Evolutionary conservation across 768 basidiomycete genomes (phyloP).

Genomic region (Tylopilus intermedius): DNA sequence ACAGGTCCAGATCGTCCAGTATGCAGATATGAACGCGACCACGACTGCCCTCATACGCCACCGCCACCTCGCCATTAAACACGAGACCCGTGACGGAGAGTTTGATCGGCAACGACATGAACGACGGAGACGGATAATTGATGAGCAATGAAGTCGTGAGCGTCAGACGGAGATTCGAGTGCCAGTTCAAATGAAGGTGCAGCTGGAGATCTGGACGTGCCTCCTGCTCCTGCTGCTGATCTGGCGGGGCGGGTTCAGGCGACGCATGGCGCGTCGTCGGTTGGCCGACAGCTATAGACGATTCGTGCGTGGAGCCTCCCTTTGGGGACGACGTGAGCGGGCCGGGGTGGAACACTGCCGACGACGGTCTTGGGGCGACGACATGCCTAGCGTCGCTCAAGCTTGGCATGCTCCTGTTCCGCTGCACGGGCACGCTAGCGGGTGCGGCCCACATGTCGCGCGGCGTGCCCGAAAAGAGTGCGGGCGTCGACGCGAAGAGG

Average conservation of each 20-base stretch:
- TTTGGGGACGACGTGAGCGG: slow-evolving; percentile 24
- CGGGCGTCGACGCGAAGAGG: slow-evolving; percentile 52
- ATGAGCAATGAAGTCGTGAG: slow-evolving; percentile 90
- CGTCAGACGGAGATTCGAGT: slow-evolving; percentile 82
- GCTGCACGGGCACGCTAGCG: slow-evolving; percentile 17
- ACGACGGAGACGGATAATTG: slow-evolving; percentile 93
- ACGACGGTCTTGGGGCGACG: slow-evolving; percentile 23
- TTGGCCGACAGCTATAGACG: slow-evolving; percentile 16
- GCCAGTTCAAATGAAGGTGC: slow-evolving; percentile 81
- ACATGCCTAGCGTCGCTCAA: slow-evolving; percentile 34
- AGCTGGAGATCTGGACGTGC: slow-evolving; percentile 70
- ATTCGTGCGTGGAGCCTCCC: slow-evolving; percentile 11
- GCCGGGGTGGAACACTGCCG: slow-evolving; percentile 23
- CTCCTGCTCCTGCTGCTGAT: slow-evolving; percentile 27
- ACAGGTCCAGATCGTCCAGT: slow-evolving; percentile 82
- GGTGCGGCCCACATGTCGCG: slow-evolving; percentile 42
- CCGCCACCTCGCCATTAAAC: slow-evolving; percentile 80
- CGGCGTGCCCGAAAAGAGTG: slow-evolving; percentile 36
- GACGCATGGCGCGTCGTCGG: slow-evolving; percentile 14
- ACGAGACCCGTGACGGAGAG: slow-evolving; percentile 87
- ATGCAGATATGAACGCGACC: slow-evolving; percentile 83
- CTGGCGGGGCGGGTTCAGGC: slow-evolving; percentile 11
- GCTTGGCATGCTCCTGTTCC: slow-evolving; percentile 34
- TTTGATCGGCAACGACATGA: slow-evolving; percentile 96
- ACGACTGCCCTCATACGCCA: slow-evolving; percentile 86